Conservation (phyloP, 345 rosid species). For the Citrus reticulata region DNA sequence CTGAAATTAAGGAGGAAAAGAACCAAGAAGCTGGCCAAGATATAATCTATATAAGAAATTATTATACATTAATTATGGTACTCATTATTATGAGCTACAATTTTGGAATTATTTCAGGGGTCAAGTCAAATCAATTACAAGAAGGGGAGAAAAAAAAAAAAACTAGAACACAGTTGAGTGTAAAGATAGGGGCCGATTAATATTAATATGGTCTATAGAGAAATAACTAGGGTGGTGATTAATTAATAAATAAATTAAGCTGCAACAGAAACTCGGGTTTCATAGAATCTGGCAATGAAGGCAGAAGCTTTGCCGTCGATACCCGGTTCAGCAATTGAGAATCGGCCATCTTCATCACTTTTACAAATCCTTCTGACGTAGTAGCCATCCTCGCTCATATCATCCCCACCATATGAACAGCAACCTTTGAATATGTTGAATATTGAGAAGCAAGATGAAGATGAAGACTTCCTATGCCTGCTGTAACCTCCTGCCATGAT, state of each 20-base stretch:
- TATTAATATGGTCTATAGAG: too few species aligned
- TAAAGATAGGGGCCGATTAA: too few species aligned
- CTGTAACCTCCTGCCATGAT: conserved; percentile 26
- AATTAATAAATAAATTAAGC: conserved; percentile 19
- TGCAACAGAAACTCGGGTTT: conserved; percentile 41
- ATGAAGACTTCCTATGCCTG: conserved; percentile 41
- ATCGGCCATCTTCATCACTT: conserved; percentile 69
- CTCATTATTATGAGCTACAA: background rate
- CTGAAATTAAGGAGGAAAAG: background rate
- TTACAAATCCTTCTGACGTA: conserved; percentile 41
- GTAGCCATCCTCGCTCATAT: conserved; percentile 51
- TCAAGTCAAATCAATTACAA: background rate
- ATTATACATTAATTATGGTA: background rate
- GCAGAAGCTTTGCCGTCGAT: conserved; percentile 69
- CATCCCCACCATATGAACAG: conserved; percentile 46
- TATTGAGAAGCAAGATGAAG: conserved; percentile 33
- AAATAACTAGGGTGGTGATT: background rate
- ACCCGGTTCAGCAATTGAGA: conserved; percentile 79
- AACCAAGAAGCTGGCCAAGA: too few species aligned
- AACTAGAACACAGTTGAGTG: background rate
- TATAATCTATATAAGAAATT: background rate
- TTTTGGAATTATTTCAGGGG: background rate
- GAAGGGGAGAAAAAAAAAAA: background rate
- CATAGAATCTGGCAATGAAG: conserved; percentile 60
- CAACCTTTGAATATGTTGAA: conserved; percentile 53